These are phyloP conservation scores for Boechera retrofracta DNA, from an alignment of 345 rosid genomes.

Conservation along the genomic window DNA sequence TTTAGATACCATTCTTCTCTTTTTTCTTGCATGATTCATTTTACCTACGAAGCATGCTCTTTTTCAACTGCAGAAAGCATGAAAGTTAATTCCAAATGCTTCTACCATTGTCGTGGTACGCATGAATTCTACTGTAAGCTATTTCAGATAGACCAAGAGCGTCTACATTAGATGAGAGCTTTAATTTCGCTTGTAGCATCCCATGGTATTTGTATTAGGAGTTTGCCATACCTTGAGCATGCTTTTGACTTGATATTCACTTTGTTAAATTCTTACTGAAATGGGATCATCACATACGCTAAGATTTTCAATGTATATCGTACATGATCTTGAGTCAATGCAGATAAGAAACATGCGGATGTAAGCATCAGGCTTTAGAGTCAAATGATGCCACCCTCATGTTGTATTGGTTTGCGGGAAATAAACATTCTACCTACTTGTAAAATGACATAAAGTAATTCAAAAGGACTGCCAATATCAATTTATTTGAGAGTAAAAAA, in stretches of 20 bases:
- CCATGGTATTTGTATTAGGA: neutral
- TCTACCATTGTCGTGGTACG: neutral
- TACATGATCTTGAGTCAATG: constrained; percentile 21
- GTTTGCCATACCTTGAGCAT: constrained; percentile 5
- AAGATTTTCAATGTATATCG: constrained; percentile 3
- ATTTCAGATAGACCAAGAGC: constrained; percentile 24
- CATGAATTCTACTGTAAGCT: constrained; percentile 15
- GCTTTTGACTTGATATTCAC: neutral
- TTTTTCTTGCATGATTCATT: neutral
- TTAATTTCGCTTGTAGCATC: constrained; percentile 8
- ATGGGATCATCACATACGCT: neutral
- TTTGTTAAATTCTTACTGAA: neutral
- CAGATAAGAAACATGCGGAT: neutral
- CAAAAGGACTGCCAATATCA: neutral
- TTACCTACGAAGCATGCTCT: constrained; percentile 2
- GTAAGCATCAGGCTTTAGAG: neutral
- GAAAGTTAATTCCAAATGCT: constrained; percentile 22
- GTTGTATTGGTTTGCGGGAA: neutral
- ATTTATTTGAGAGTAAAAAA: constrained; percentile 9
- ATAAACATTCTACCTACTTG: neutral
- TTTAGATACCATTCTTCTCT: neutral
- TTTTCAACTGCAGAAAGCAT: constrained; percentile 59
- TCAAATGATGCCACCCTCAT: neutral
- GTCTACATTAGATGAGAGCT: neutral
- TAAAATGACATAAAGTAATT: neutral